Conservation (phyloP, 208 protist genomes). For the Acanthamoeba lenticulata region DNA sequence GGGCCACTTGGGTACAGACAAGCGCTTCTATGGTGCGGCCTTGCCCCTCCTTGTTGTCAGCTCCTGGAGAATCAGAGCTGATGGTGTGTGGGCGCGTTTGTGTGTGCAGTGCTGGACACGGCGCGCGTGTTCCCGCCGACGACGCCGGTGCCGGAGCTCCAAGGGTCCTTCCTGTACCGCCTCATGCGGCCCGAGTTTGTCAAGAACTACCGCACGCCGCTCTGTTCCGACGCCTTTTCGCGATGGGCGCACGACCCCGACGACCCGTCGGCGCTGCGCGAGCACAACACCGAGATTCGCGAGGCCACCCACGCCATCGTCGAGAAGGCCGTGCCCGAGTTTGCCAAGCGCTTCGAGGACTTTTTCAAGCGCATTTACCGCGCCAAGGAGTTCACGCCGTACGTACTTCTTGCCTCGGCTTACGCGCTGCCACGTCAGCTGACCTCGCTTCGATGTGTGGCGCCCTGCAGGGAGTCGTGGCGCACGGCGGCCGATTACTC, state of each 20-base stretch:
- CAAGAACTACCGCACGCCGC: conserved; percentile 1
- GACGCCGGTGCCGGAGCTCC: background rate
- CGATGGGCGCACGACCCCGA: background rate
- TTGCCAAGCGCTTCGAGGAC: background rate
- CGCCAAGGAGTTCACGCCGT: too few species aligned
- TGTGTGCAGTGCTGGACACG: conserved; percentile 54
- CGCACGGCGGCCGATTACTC: background rate
- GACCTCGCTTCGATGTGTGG: background rate
- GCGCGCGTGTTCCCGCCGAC: conserved; percentile 27
- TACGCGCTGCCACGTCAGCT: background rate
- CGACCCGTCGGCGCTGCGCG: background rate
- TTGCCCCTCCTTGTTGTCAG: too few species aligned
- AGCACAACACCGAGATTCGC: background rate
- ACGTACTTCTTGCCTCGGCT: too few species aligned
- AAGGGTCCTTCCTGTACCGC: conserved; percentile 38
- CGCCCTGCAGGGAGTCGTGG: background rate
- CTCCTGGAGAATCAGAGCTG: too few species aligned
- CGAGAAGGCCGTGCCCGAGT: background rate
- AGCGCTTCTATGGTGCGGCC: conserved; percentile 30
- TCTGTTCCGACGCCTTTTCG: background rate
- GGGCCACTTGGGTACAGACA: conserved; percentile 45
- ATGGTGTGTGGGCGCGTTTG: too few species aligned
- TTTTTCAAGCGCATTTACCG: background rate
- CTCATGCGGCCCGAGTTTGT: conserved; percentile 2
- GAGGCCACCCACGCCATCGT: background rate